Base-by-base conservation (phyloP, 495 filamentous ascomycete species). In the Pseudevernia furfuracea region DNA sequence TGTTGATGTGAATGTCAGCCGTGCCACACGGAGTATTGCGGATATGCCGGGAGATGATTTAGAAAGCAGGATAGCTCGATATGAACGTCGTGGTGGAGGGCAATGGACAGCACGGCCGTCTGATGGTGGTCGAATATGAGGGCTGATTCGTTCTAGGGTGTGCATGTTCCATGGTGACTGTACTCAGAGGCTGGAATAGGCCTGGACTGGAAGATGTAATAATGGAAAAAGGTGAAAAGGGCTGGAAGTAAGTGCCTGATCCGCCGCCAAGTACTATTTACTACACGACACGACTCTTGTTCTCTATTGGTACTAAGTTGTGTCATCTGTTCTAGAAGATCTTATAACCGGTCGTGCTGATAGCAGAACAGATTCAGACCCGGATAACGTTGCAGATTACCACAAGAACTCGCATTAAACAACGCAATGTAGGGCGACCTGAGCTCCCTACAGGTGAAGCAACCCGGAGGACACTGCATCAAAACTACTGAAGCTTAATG, bases 1-100 rank as follows among this genome's bases (percentile, higher is more conserved):
- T 37, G 10, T 61, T 23, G 21, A 48, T 17, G 10, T 61, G 43
- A 61, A 48, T 17, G 10, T 61, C 59, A 61, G 25, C 17, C 36
- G 21, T 21, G 52, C 15, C 15, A 34, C 52, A 53, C 49, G 5
- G 52, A 34, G 7, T 55, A 4, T 34, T 34, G 10, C 52, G 15
- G 52, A 21, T 10, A 55, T 30, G 25, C 52, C 7, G 15, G 28
- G 7, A 4, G 28, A 53, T 19, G 25, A 55, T 32, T 21, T 10
- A 12, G 52, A 19, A 21, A 55, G 15, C 17, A 55, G 30, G 1
- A 21, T 21, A 7, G 52, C 52, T 55, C 28, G 8, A 34, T 21
- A 3, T 2, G 7, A 34, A 12, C 15, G 6, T 55, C 30, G 14
- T 55, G 8, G 1, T 6, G 17, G 30, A 34, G 30, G 1, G 7